Conservation (phyloP, 306 rosid species). For the Quercus berberidifolia region DNA sequence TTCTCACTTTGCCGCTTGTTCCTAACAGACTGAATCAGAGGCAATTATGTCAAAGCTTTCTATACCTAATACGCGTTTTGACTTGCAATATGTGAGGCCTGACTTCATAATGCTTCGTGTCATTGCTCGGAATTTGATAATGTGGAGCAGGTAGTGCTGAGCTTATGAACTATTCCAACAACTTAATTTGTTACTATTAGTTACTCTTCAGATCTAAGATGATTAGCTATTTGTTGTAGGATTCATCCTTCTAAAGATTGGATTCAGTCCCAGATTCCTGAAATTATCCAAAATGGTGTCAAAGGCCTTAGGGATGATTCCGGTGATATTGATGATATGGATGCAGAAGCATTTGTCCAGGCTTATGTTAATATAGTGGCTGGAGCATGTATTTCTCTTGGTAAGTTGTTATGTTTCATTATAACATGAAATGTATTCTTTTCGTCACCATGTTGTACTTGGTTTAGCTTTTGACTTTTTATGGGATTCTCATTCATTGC, state of each 20-base stretch:
- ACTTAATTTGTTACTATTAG: constrained; percentile 19
- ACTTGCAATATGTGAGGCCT: constrained; percentile 94
- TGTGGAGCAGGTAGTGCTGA: constrained; percentile 88
- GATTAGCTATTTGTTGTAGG: constrained; percentile 41
- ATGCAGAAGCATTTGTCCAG: constrained; percentile 82
- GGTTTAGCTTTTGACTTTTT: neutral
- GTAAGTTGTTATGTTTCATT: constrained; percentile 38
- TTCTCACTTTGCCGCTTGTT: constrained; percentile 29
- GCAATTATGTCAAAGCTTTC: constrained; percentile 80
- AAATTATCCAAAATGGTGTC: constrained; percentile 59
- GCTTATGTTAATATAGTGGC: constrained; percentile 90
- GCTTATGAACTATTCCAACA: constrained; percentile 15
- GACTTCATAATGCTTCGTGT: constrained; percentile 97
- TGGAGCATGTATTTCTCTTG: constrained; percentile 94
- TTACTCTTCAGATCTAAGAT: constrained; percentile 27
- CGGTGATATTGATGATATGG: constrained; percentile 71
- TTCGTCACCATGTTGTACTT: neutral
- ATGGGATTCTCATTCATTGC: too few relatives aligned
- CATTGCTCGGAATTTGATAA: constrained; percentile 87
- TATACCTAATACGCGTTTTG: constrained; percentile 78
- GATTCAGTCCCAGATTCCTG: constrained; percentile 91
- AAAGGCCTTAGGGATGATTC: constrained; percentile 63
- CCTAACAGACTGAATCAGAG: constrained; percentile 81
- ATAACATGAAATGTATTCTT: neutral
- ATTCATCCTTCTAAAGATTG: constrained; percentile 88